phyloP scores from a whole-genome alignment of 805 yeast species.

The Lipomyces mesembrius region DNA sequence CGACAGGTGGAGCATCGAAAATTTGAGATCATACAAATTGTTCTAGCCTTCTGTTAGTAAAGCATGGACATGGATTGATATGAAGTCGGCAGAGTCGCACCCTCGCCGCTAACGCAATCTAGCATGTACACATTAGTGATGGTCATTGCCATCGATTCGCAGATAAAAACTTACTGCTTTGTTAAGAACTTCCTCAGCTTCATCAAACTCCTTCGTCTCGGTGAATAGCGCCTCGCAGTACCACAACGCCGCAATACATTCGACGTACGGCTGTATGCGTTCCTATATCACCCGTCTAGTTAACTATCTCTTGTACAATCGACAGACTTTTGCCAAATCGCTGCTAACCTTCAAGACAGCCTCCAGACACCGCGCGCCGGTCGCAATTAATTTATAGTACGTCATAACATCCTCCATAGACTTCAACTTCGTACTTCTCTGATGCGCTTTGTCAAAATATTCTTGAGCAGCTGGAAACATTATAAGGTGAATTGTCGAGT shows the following conservation, averaged over 20 bases:
- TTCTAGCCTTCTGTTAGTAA: constrained; percentile 8
- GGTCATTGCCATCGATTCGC: not conserved
- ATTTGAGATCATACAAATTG: constrained; percentile 30
- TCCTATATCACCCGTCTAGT: constrained; percentile 11
- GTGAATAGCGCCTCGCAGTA: constrained; percentile 26
- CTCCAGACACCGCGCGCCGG: constrained; percentile 33
- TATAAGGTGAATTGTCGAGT: constrained; percentile 27
- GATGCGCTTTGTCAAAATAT: constrained; percentile 22
- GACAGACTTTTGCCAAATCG: not conserved
- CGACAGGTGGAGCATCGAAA: constrained; percentile 32
- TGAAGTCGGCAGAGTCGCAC: not conserved
- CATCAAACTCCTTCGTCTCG: constrained; percentile 21
- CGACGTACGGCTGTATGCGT: constrained; percentile 34
- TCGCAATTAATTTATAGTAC: constrained; percentile 32
- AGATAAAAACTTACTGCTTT: constrained; percentile 24
- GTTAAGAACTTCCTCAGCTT: constrained; percentile 34
- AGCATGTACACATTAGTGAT: not conserved
- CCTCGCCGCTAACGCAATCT: constrained; percentile 30
- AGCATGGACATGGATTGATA: not conserved
- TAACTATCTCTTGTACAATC: not conserved
- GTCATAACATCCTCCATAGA: constrained; percentile 28
- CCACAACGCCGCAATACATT: constrained; percentile 33
- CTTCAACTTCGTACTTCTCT: constrained; percentile 13
- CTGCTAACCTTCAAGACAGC: constrained; percentile 25
- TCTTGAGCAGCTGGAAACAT: constrained; percentile 33